phyloP scores from a whole-genome alignment of 768 basidiomycete genomes.

The Hygrophorus pudorinus region DNA sequence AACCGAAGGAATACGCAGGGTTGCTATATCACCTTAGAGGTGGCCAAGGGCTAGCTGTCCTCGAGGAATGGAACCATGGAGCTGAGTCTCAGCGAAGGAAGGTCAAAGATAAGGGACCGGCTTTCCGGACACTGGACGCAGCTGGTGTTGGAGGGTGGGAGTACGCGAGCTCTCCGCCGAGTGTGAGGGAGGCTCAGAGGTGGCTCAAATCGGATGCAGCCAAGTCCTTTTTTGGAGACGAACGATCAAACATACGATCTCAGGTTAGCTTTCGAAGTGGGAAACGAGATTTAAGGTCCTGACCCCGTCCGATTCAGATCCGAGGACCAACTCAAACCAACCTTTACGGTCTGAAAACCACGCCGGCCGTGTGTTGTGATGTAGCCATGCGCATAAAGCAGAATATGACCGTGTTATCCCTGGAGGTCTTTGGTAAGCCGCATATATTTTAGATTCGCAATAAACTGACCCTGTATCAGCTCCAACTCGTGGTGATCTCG shows the following conservation, averaged over 20 bases:
- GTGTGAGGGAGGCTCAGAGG: slow-evolving; percentile 36
- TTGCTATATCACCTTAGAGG: slow-evolving; percentile 64
- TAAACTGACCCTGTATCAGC: slow-evolving; percentile 27
- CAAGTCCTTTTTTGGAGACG: slow-evolving; percentile 4
- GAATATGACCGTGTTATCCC: slow-evolving; percentile 67
- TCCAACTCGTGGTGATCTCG: slow-evolving; percentile 43
- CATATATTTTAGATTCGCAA: neutral
- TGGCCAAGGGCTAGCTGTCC: slow-evolving; percentile 37
- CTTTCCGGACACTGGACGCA: slow-evolving; percentile 12
- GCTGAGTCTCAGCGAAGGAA: neutral
- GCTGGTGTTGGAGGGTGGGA: slow-evolving; percentile 63
- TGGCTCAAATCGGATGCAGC: slow-evolving; percentile 34
- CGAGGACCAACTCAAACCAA: slow-evolving; percentile 71
- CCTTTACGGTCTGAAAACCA: slow-evolving; percentile 55
- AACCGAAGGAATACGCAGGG: slow-evolving; percentile 72
- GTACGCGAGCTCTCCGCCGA: slow-evolving; percentile 64
- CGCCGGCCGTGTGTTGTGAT: slow-evolving; percentile 24
- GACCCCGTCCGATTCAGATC: slow-evolving; percentile 31
- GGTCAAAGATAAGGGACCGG: neutral
- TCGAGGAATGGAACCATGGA: slow-evolving; percentile 48
- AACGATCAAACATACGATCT: slow-evolving; percentile 25
- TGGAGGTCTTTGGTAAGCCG: slow-evolving; percentile 76
- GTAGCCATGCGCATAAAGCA: slow-evolving; percentile 48
- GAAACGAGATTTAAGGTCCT: no score
- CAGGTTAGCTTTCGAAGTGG: no score